Evolutionary conservation across 2,329 filamentous ascomycete species (phyloP).

Genomic region (Aspergillus carbonarius): DNA sequence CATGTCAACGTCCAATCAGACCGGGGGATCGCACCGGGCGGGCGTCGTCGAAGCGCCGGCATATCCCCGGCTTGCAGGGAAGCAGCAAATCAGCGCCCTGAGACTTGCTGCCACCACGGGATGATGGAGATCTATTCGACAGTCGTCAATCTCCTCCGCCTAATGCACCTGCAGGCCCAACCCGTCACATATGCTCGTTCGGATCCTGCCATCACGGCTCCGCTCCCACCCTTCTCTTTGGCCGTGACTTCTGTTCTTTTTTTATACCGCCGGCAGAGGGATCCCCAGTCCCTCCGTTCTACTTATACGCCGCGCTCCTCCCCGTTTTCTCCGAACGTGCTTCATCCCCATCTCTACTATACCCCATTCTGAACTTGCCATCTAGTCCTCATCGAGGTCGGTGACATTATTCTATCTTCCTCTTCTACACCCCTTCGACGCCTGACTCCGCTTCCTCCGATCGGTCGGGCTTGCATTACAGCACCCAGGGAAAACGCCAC

Average conservation of each 20-base stretch:
- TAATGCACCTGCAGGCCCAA: conserved; percentile 19
- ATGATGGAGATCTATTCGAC: conserved; percentile 11
- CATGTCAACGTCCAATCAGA: conserved; percentile 7
- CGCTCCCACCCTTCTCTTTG: conserved; percentile 8
- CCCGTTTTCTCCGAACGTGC: not conserved
- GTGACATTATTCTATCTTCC: not conserved
- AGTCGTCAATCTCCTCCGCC: conserved; percentile 8
- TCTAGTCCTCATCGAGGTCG: not conserved
- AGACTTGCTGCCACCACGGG: not conserved
- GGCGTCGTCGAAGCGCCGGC: conserved; percentile 16
- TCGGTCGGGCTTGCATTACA: too few species aligned
- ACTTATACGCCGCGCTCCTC: conserved; percentile 18
- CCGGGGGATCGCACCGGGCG: not conserved
- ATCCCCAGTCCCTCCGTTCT: conserved; percentile 5
- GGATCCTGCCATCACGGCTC: conserved; percentile 6
- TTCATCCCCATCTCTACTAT: not conserved
- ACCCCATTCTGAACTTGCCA: not conserved
- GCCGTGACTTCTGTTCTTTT: conserved; percentile 13
- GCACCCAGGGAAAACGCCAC: too few species aligned
- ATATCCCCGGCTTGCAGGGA: conserved; percentile 15
- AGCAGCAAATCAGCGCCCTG: conserved; percentile 10
- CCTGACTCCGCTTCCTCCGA: too few species aligned
- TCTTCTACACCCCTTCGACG: too few species aligned
- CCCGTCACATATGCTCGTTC: conserved; percentile 18
- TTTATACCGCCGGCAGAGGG: conserved; percentile 4